Evolutionary conservation across 2,329 filamentous ascomycete genomes (phyloP).

Genomic region (Monilinia laxa): DNA sequence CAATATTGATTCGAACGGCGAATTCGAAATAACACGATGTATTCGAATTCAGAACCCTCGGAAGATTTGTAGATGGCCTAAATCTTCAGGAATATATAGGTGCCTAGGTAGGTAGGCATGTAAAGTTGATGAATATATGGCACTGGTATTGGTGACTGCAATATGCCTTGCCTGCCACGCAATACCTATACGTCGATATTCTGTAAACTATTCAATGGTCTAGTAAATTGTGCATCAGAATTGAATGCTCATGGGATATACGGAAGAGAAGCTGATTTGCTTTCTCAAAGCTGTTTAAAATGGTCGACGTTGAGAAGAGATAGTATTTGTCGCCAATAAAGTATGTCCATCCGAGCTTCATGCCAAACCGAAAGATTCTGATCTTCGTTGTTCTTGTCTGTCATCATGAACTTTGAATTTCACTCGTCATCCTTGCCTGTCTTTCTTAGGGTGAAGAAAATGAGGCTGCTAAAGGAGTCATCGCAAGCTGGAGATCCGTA

Average conservation of each 20-base stretch:
- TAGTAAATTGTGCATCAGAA: not conserved
- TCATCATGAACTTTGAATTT: constrained; percentile 93
- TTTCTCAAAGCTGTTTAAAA: not conserved
- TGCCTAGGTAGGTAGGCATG: no score
- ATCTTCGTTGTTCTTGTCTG: constrained; percentile 99
- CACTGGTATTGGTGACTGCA: no score
- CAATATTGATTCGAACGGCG: no score
- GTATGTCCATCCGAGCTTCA: constrained; percentile 99
- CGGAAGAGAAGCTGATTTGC: not conserved
- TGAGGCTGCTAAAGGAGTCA: constrained; percentile 94
- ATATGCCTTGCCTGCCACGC: no score
- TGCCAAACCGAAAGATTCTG: constrained; percentile 94
- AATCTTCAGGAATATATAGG: no score
- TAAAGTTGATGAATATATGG: no score
- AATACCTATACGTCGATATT: no score
- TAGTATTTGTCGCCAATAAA: constrained; percentile 98
- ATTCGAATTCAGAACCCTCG: no score
- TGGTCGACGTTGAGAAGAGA: not conserved
- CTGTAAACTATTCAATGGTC: no score
- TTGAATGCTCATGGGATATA: no score
- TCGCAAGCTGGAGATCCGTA: constrained; percentile 91
- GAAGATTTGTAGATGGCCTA: no score
- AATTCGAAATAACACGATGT: no score
- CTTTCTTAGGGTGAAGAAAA: constrained; percentile 99
- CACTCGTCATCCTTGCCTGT: constrained; percentile 99